phyloP scores from a whole-genome alignment of 331 rosid species.

The Prunus yedoensis region DNA sequence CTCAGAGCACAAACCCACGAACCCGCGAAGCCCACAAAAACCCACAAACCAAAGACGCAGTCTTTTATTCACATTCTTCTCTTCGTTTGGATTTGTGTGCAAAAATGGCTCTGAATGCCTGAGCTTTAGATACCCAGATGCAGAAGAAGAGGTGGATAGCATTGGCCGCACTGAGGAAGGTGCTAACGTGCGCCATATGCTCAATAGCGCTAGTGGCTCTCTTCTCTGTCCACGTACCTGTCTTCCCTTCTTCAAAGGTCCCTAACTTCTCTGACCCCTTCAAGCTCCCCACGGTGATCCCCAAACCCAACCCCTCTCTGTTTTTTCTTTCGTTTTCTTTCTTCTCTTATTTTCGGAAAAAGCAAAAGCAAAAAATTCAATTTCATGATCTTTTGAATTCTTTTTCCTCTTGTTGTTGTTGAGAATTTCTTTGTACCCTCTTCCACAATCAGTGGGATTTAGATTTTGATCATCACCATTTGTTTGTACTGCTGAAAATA shows the following conservation, averaged over 20 bases:
- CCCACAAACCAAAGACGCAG: neutral
- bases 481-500: neutral
- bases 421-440: neutral
- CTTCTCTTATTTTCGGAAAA: neutral
- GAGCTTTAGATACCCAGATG: constrained; percentile 36
- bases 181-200: constrained; percentile 61
- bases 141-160: constrained; percentile 59
- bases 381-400: neutral
- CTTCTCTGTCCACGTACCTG: constrained; percentile 60
- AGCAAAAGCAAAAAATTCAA: neutral
- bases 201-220: constrained; percentile 51
- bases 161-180: constrained; percentile 49
- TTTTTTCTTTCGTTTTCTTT: neutral
- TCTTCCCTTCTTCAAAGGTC: constrained; percentile 55
- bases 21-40: neutral
- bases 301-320: neutral
- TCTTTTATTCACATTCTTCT: neutral
- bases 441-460: neutral
- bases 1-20: neutral
- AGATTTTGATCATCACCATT: neutral
- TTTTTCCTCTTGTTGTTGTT: neutral
- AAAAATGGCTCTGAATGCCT: neutral
- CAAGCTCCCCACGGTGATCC: constrained; percentile 66
- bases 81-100: neutral
- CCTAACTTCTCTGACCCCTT: constrained; percentile 54